Conservation (phyloP, 495 filamentous ascomycete genomes). For the Daldinia loculata region DNA sequence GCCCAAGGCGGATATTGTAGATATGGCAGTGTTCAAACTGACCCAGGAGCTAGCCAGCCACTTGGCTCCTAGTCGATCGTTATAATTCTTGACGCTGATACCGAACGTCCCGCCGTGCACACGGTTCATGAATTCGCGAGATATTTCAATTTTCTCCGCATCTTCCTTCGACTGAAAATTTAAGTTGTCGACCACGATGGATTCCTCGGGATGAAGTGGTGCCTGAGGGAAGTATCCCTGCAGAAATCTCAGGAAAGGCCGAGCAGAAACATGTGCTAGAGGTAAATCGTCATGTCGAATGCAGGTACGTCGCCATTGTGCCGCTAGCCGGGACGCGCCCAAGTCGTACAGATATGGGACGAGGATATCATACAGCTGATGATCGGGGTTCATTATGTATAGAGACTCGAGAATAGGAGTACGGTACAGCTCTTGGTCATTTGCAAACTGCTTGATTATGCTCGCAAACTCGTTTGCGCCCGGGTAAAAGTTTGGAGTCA, state of each 20-base stretch:
- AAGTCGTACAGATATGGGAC: constrained; percentile 64
- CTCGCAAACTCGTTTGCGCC: constrained; percentile 41
- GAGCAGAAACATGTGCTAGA: constrained; percentile 26
- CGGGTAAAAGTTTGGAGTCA: constrained; percentile 50
- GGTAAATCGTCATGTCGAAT: constrained; percentile 48
- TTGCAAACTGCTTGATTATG: constrained; percentile 48
- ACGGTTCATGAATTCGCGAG: constrained; percentile 54
- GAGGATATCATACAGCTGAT: constrained; percentile 67
- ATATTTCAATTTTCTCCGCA: constrained; percentile 25
- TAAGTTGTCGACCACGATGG: constrained; percentile 12
- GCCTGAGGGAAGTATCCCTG: constrained; percentile 44
- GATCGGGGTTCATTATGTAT: constrained; percentile 61
- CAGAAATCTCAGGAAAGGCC: constrained; percentile 50
- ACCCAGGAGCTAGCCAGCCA: constrained; percentile 76
- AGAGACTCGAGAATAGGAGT: constrained; percentile 51
- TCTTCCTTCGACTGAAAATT: constrained; percentile 25
- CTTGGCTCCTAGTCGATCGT: constrained; percentile 72
- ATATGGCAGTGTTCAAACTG: constrained; percentile 70
- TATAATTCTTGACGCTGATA: constrained; percentile 59
- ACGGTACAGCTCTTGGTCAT: constrained; percentile 38
- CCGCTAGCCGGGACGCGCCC: constrained; percentile 59
- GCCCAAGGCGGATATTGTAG: constrained; percentile 69
- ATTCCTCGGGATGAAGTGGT: constrained; percentile 28
- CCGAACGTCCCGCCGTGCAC: constrained; percentile 56
- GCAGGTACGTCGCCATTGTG: constrained; percentile 64